Conservation (phyloP, 2,329 filamentous ascomycete species). For the Fusarium irregulare region DNA sequence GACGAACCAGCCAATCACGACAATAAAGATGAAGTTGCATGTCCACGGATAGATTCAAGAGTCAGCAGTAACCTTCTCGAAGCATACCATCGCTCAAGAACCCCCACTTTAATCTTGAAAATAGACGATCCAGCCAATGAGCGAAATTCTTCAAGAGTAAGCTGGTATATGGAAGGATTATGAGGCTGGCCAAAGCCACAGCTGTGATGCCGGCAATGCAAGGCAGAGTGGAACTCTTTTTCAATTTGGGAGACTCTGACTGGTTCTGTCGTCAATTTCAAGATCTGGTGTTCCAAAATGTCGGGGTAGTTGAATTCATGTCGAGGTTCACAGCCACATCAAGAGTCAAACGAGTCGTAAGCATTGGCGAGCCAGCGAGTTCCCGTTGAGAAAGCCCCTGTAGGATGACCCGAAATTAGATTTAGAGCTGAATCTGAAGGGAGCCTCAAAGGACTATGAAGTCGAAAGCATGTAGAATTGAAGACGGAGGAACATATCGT, state of each 20-base stretch:
- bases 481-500: background rate
- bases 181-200: constrained; percentile 18
- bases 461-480: constrained; percentile 3
- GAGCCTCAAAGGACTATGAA: constrained; percentile 12
- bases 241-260: background rate
- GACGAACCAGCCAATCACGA: constrained; percentile 3
- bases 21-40: background rate
- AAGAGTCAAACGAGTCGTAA: constrained; percentile 14
- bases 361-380: constrained; percentile 37
- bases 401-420: background rate
- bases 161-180: background rate
- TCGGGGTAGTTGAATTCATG: background rate
- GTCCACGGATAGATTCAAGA: background rate
- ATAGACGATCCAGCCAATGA: constrained; percentile 20
- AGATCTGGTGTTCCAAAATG: background rate
- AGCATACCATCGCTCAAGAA: background rate
- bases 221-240: background rate
- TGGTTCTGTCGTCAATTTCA: constrained; percentile 18
- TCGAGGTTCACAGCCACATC: constrained; percentile 9
- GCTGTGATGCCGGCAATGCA: background rate
- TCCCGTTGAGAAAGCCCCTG: constrained; percentile 4
- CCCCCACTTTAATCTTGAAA: constrained; percentile 8
- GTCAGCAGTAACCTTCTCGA: constrained; percentile 12
- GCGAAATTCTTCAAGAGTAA: background rate
- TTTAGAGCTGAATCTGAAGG: constrained; percentile 6